Evolutionary conservation across 2,329 filamentous ascomycete species (phyloP).

Genomic region (Colletotrichum somersetense): DNA sequence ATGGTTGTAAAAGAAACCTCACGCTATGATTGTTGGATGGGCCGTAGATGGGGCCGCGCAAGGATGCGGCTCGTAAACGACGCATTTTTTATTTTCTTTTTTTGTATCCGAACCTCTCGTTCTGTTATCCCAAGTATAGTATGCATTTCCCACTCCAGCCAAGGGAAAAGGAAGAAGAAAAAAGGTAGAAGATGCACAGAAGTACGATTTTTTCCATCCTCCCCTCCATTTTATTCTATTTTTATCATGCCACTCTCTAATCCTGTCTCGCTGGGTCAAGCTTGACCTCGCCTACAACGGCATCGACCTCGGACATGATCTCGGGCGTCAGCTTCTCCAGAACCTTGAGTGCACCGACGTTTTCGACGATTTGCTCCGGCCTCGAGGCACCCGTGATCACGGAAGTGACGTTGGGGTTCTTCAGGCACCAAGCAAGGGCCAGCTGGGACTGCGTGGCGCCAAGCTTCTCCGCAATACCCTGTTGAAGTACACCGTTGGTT

Average conservation of each 20-base stretch:
- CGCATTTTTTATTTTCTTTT: slow-evolving; percentile 10
- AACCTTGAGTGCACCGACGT: slow-evolving; percentile 60
- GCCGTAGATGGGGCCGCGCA: slow-evolving; percentile 1
- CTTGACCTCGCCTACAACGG: slow-evolving; percentile 47
- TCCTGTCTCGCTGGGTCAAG: slow-evolving; percentile 43
- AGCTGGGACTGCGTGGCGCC: slow-evolving; percentile 65
- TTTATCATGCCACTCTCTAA: slow-evolving; percentile 31
- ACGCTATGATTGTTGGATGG: background rate
- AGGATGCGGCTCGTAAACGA: slow-evolving; percentile 16
- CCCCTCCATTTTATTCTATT: background rate
- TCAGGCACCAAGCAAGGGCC: slow-evolving; percentile 66
- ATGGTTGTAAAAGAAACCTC: background rate
- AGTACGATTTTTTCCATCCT: background rate
- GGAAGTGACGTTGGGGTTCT: slow-evolving; percentile 65
- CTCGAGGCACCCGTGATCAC: slow-evolving; percentile 66
- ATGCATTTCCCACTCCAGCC: slow-evolving; percentile 23
- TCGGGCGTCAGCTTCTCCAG: slow-evolving; percentile 63
- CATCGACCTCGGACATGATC: slow-evolving; percentile 64
- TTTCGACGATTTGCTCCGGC: slow-evolving; percentile 65
- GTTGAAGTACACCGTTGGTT: slow-evolving; percentile 30
- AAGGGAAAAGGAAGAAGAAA: background rate
- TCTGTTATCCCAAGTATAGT: slow-evolving; percentile 7
- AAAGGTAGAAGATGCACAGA: slow-evolving; percentile 1
- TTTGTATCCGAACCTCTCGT: slow-evolving; percentile 7
- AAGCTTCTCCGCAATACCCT: slow-evolving; percentile 68